Conservation (phyloP, 1,284 basidiomycete genomes). For the Cryptococcus floricola region DNA sequence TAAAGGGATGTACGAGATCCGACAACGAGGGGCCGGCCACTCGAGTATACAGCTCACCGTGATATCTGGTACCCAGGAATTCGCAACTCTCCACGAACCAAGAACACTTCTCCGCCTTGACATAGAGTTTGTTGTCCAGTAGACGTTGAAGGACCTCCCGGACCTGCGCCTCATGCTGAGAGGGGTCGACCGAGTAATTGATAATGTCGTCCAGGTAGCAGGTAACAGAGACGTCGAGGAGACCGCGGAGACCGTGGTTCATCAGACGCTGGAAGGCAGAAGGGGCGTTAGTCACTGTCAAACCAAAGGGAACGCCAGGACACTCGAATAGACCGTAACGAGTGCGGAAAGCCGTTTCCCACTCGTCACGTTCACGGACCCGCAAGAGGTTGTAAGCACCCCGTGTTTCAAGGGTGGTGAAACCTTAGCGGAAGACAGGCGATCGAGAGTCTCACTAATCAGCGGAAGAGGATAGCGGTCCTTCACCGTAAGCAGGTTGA, state of each 20-base stretch:
- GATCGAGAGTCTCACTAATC: slow-evolving; percentile 29
- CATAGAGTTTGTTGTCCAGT: too few species aligned
- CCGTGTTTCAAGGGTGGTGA: slow-evolving; percentile 38
- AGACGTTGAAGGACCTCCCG: too few species aligned
- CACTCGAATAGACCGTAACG: slow-evolving; percentile 48
- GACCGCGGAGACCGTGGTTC: slow-evolving; percentile 32
- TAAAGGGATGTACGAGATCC: too few species aligned
- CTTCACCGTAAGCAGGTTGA: not conserved
- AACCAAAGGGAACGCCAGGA: slow-evolving; percentile 49
- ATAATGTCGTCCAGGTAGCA: slow-evolving; percentile 47
- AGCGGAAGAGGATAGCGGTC: slow-evolving; percentile 15
- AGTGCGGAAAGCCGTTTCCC: slow-evolving; percentile 31
- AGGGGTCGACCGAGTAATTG: slow-evolving; percentile 20
- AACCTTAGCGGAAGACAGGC: slow-evolving; percentile 32
- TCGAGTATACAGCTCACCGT: too few species aligned
- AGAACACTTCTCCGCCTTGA: too few species aligned
- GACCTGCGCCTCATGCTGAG: too few species aligned
- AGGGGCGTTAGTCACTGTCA: slow-evolving; percentile 51
- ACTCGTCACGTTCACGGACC: slow-evolving; percentile 29
- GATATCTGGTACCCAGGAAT: too few species aligned
- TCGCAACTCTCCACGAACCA: too few species aligned
- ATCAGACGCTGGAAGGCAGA: slow-evolving; percentile 45
- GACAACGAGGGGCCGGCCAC: too few species aligned
- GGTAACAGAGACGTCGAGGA: slow-evolving; percentile 34
- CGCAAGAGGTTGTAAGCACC: slow-evolving; percentile 36